These are phyloP conservation scores for Talaromyces nanjingensis DNA, from an alignment of 495 filamentous ascomycete genomes.

Conservation along the genomic window DNA sequence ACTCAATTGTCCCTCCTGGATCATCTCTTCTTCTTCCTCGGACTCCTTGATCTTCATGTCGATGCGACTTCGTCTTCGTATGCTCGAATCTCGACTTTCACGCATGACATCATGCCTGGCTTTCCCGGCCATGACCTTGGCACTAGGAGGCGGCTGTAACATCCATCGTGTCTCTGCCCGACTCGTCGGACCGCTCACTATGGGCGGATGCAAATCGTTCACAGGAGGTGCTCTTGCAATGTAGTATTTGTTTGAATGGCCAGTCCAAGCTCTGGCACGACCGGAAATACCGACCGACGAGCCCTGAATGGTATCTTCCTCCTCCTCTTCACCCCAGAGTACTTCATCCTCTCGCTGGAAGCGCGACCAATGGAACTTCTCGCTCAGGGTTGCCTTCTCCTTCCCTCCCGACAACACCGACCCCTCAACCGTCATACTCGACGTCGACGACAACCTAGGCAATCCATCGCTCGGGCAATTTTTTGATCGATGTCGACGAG, in stretches of 20 bases:
- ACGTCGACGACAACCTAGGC: slow-evolving; percentile 12
- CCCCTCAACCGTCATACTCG: slow-evolving; percentile 26
- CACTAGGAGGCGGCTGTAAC: slow-evolving; percentile 79
- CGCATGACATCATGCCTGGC: slow-evolving; percentile 36
- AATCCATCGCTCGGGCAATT: slow-evolving; percentile 40
- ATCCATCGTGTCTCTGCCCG: slow-evolving; percentile 75
- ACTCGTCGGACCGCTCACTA: slow-evolving; percentile 67
- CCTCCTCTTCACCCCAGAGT: slow-evolving; percentile 55
- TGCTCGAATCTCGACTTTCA: slow-evolving; percentile 4
- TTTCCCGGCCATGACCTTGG: slow-evolving; percentile 83
- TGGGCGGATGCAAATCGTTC: slow-evolving; percentile 80
- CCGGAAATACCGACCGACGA: slow-evolving; percentile 48
- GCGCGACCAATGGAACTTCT: slow-evolving; percentile 64
- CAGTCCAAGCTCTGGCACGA: slow-evolving; percentile 31
- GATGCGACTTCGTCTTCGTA: background rate
- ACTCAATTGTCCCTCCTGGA: slow-evolving; percentile 5
- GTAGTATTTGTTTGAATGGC: slow-evolving; percentile 50
- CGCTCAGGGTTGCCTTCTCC: slow-evolving; percentile 34
- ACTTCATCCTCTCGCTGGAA: slow-evolving; percentile 83
- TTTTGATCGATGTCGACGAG: slow-evolving; percentile 40
- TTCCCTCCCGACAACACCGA: slow-evolving; percentile 22
- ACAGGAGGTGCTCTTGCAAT: slow-evolving; percentile 67
- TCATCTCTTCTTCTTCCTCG: background rate
- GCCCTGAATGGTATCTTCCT: slow-evolving; percentile 29
- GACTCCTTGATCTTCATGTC: slow-evolving; percentile 8